Evolutionary conservation across 2,329 filamentous ascomycete genomes (phyloP), one percentile per base, ranked within the genome.

Genomic region (Aspergillus persii): DNA sequence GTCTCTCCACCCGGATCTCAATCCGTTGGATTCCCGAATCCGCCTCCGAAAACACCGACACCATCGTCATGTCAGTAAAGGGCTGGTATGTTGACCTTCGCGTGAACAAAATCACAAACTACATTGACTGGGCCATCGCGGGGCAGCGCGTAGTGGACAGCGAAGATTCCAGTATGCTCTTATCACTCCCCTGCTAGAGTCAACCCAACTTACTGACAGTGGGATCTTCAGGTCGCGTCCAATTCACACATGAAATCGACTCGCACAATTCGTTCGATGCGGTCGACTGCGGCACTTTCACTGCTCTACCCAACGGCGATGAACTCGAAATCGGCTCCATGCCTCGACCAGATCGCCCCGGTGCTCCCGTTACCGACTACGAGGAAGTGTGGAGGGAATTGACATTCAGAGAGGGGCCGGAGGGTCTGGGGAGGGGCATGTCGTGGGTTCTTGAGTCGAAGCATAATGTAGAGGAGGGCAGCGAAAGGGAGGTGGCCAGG

Each of bases 331-430:
- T 67, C 0, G 77, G 77, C 0, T 64, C 63, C 1, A 79, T 79
- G 76, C 68, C 75, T 26, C 73, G 73, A 12, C 66, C 69, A 26
- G 74, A 77, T 63, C 56, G 71, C 0, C 68, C 71, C 0, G 72
- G 71, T 2, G 64, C 66, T 8, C 71, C 70, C 2, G 60, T 74
- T 0, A 69, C 68, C 3, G 66, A 70, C 7, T 91, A 92, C 64
- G 87, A 90, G 69, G 89, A 91, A 71, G 69, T 89, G 2, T 91
- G 88, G 88, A 71, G 75, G 1, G 83, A 86, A 47, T 71, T 77
- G 2, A 66, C 73, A 2, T 68, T 79, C 9, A 56, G 54, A 8
- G 53, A 61, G 2, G 69, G 74, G 2, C 75, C 73, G 0, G 67
- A 72, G 12, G 72, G 69, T 0, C 15, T 54, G 1, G 18, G 53